Percentiles rank a stretch among this genome's conserved stretches.
Evolutionary conservation across 352 stramenopile genomes (phyloP).

Genomic region (Phytophthora megakarya): DNA sequence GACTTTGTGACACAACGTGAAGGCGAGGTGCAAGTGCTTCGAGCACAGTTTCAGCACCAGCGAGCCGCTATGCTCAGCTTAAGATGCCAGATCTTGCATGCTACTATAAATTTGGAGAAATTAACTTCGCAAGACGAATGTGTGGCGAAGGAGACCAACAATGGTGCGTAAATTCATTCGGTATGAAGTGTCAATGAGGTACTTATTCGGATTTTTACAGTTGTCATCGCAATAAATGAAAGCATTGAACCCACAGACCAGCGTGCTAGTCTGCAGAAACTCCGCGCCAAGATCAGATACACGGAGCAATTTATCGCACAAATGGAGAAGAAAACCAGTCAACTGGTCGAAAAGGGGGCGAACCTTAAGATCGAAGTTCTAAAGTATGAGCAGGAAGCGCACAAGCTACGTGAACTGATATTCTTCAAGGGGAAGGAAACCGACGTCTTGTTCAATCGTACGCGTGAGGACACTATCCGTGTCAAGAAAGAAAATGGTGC

Average conservation of each 20-base stretch:
- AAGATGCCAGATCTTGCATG: constrained; percentile 33
- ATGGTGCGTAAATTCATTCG: constrained; percentile 20
- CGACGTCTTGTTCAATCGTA: constrained; percentile 31
- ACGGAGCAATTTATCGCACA: constrained; percentile 51
- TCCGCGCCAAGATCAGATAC: constrained; percentile 50
- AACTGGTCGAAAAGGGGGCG: constrained; percentile 29
- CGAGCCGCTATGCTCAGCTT: constrained; percentile 40
- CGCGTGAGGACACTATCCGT: constrained; percentile 38
- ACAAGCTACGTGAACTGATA: constrained; percentile 39
- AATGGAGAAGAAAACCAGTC: constrained; percentile 36
- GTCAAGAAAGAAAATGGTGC: constrained; percentile 49
- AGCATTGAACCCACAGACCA: constrained; percentile 27
- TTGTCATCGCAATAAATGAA: constrained; percentile 23
- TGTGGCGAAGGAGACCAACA: constrained; percentile 21
- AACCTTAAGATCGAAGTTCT: constrained; percentile 39
- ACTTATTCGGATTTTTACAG: constrained; percentile 8
- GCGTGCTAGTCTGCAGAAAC: constrained; percentile 42
- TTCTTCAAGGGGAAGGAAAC: constrained; percentile 46
- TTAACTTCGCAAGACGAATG: constrained; percentile 22
- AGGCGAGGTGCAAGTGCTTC: constrained; percentile 39
- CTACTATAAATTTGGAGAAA: constrained; percentile 25
- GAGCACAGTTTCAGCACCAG: constrained; percentile 36
- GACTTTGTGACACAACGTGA: constrained; percentile 42
- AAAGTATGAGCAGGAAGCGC: constrained; percentile 26
- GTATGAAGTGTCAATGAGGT: too few species aligned